phyloP scores from a whole-genome alignment of 2,329 filamentous ascomycete genomes.

The Epichloe baconii region DNA sequence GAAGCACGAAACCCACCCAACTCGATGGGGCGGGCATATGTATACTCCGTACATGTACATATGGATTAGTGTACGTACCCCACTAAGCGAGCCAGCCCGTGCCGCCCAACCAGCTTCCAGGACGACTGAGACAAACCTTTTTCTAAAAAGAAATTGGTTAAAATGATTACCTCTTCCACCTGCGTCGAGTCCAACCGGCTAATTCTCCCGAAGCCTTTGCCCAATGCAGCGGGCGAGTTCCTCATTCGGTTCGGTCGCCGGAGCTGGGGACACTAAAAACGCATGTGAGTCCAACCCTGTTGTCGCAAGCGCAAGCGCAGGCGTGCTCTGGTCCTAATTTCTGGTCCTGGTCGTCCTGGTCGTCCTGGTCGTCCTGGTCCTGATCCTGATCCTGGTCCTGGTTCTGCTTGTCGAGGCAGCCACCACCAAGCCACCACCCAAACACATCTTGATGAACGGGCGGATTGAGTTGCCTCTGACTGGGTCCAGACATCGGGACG shows the following conservation, averaged over 20 bases:
- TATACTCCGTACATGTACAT: rapidly evolving
- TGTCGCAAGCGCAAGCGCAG: background rate
- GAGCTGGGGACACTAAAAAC: background rate
- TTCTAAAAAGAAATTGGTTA: too few species aligned
- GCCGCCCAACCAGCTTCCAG: background rate
- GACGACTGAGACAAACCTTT: background rate
- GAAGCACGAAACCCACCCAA: background rate
- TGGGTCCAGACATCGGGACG: background rate
- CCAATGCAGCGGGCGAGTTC: background rate
- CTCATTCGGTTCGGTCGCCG: constrained; percentile 6
- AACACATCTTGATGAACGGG: background rate
- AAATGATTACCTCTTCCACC: background rate
- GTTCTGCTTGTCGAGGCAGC: background rate
- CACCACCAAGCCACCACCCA: background rate
- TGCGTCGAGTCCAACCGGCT: background rate
- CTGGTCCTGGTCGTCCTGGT: background rate
- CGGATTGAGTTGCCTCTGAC: background rate
- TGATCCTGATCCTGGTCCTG: background rate
- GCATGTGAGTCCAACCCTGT: background rate
- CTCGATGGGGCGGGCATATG: too few species aligned
- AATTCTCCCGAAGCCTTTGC: background rate
- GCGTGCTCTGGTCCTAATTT: background rate
- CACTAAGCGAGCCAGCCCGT: background rate
- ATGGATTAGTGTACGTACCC: too few species aligned
- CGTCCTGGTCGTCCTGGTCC: background rate